Evolutionary conservation across 2,329 filamentous ascomycete genomes (phyloP), one percentile per base, ranked within the genome.

Genomic region (Colletotrichum abscissum): DNA sequence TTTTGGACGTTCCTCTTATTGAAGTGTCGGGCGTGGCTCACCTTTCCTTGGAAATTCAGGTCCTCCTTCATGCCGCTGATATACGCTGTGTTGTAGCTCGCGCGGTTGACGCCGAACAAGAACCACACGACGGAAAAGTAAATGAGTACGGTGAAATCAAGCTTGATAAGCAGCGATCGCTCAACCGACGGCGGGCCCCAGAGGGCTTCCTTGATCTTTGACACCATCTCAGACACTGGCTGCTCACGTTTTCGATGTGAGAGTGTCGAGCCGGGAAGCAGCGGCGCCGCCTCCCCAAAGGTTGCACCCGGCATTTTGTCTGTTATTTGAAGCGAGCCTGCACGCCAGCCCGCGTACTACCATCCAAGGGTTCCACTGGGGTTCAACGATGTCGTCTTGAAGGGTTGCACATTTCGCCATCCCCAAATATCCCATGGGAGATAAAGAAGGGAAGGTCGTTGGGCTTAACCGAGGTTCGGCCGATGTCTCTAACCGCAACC

Each of bases 71-170:
- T 84, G 24, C 83, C 82, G 63, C 82, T 84, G 68, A 85, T 84
- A 75, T 84, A 85, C 4, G 83, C 83, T 0, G 82, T 84, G 38
- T 77, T 81, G 73, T 86, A 86, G 74, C 82, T 84, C 33, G 84
- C 80, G 12, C 84, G 80, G 5, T 84, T 85, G 62, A 86, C 80
- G 33, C 85, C 85, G 68, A 86, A 86, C 4, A 86, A 77, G 63
- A 86, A 86, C 85, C 84, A 86, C n/a, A 86, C 82, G 14, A 86
- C 76, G 0, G 84, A 85, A 74, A 86, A 86, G 72, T 86, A 86
- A 1, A 82, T 81, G 24, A 85, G 79, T 7, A 85, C 77, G 0
- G 83, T 85, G 57, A 81, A 78, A 72, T 85, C 84, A 8, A 85
- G 80, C 76, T 83, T 84, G 49, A 81, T 79, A 35, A 85, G 77